A percentile compares a stretch with the other conserved stretches of the same genome.
phyloP scores from a whole-genome alignment of 306 rosid genomes.

The Vicia villosa region DNA sequence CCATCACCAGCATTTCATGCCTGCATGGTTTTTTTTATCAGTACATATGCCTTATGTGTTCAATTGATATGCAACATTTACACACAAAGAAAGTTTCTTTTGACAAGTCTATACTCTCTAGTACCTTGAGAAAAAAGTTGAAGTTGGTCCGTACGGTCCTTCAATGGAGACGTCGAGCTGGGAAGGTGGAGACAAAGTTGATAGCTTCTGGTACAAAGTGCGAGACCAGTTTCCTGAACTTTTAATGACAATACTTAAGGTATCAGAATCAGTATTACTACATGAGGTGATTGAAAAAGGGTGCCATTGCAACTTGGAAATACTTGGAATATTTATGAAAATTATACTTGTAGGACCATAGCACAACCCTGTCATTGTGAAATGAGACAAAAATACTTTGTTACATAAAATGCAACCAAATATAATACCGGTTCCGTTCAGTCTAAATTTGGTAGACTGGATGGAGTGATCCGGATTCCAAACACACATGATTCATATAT shows the following conservation, averaged over 20 bases:
- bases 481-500: background rate
- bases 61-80: background rate
- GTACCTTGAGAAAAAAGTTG: slow-evolving; percentile 14
- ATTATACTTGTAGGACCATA: slow-evolving; percentile 61
- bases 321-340: slow-evolving; percentile 57
- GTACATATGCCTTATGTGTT: background rate
- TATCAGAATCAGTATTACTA: slow-evolving; percentile 45
- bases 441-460: background rate
- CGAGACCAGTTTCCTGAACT: slow-evolving; percentile 58
- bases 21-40: slow-evolving; percentile 30
- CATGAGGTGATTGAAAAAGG: slow-evolving; percentile 58
- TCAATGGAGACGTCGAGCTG: slow-evolving; percentile 52
- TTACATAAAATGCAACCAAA: background rate
- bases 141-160: slow-evolving; percentile 60
- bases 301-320: slow-evolving; percentile 75
- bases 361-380: background rate
- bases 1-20: slow-evolving; percentile 65
- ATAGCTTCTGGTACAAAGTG: slow-evolving; percentile 44
- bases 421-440: background rate
- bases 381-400: background rate
- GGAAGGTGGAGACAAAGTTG: slow-evolving; percentile 34
- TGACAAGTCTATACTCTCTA: background rate
- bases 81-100: background rate
- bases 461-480: background rate
- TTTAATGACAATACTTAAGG: slow-evolving; percentile 50